Conservation (phyloP, 2,329 filamentous ascomycete species). For the Apiospora arundinis region DNA sequence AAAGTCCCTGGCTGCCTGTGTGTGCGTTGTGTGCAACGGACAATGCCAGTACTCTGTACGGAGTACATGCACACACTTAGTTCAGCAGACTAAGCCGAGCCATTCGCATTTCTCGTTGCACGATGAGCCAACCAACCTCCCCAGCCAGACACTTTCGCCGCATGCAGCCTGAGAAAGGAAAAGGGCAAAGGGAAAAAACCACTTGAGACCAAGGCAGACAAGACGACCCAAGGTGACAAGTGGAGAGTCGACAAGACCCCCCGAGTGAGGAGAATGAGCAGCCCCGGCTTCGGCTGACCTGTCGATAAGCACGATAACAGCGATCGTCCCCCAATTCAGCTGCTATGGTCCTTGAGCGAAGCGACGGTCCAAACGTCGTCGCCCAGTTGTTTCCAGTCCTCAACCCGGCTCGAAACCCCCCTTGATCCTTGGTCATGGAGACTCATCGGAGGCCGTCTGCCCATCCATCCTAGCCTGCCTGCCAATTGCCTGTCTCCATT, state of each 20-base stretch:
- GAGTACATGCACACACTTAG: not conserved
- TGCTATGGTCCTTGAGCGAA: slow-evolving; percentile 3
- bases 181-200: not conserved
- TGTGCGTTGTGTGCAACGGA: not conserved
- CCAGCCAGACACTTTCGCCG: slow-evolving; percentile 8
- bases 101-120: slow-evolving; percentile 3
- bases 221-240: not conserved
- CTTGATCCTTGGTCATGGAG: slow-evolving; percentile 6
- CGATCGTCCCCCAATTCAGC: slow-evolving; percentile 8
- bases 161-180: not conserved
- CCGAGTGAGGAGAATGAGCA: not conserved
- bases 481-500: not conserved
- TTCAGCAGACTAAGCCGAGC: slow-evolving; percentile 4
- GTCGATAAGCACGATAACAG: slow-evolving; percentile 18
- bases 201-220: slow-evolving; percentile 8
- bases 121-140: slow-evolving; percentile 6
- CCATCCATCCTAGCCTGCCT: too few species aligned
- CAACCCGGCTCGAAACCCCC: slow-evolving; percentile 1
- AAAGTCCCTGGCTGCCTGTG: not conserved
- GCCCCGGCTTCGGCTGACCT: slow-evolving; percentile 11
- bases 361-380: not conserved
- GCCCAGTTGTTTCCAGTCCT: slow-evolving; percentile 14
- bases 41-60: too few species aligned
- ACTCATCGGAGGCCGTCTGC: slow-evolving; percentile 1
- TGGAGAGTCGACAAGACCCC: not conserved